Evolutionary conservation across 257 asterid species (phyloP).

Genomic region (Pogostemon cablin): DNA sequence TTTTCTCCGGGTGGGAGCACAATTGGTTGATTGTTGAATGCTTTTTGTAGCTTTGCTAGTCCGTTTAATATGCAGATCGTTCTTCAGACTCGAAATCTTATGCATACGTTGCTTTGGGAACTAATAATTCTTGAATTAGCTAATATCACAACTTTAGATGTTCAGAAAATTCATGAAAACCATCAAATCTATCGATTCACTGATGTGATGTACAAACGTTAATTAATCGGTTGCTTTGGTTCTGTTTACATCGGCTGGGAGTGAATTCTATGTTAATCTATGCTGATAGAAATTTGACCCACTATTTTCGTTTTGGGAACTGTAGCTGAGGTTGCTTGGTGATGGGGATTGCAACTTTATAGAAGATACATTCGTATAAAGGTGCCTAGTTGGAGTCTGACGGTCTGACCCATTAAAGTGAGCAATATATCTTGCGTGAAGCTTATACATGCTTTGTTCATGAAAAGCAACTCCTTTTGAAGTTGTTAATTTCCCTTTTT

Average conservation of each 20-base stretch:
- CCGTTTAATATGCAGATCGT: conserved; percentile 18
- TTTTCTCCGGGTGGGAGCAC: not conserved
- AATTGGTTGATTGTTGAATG: conserved; percentile 22
- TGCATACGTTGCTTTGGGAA: not conserved
- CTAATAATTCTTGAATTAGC: conserved; percentile 1
- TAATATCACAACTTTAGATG: not conserved
- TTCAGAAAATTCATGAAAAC: not conserved
- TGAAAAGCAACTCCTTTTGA: conserved; percentile 31
- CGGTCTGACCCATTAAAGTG: conserved; percentile 23
- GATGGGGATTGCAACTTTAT: conserved; percentile 20
- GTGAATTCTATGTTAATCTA: conserved; percentile 18
- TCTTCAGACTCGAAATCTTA: not conserved
- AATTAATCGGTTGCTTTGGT: conserved; percentile 15
- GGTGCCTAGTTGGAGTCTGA: conserved; percentile 30
- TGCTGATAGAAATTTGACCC: not conserved
- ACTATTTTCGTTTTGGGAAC: conserved; percentile 24
- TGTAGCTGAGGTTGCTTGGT: conserved; percentile 32
- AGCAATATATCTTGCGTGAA: conserved; percentile 35
- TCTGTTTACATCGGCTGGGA: conserved; percentile 16
- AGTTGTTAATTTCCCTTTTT: conserved; percentile 12
- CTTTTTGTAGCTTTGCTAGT: not conserved
- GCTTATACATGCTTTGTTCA: conserved; percentile 38
- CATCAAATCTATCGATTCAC: not conserved
- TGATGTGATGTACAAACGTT: conserved; percentile 15
- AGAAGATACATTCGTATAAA: conserved; percentile 29